Evolutionary conservation across 805 yeast genomes (phyloP).

Genomic region (Lachancea sp.): DNA sequence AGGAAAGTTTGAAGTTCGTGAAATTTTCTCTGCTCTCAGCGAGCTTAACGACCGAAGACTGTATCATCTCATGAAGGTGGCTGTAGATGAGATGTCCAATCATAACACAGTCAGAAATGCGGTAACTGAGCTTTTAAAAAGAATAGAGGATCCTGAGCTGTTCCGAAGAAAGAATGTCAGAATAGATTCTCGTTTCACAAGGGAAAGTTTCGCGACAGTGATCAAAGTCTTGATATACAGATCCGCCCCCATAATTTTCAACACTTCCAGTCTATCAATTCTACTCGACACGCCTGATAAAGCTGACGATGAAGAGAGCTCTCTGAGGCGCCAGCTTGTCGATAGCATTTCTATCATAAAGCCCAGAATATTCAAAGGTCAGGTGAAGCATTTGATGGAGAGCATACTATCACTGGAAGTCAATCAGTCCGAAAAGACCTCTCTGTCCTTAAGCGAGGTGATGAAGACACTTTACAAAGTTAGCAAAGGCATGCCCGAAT

Average conservation of each 20-base stretch:
- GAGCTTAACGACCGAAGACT: slow-evolving; percentile 53
- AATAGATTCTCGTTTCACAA: slow-evolving; percentile 32
- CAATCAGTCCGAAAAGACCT: slow-evolving; percentile 14
- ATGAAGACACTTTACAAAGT: slow-evolving; percentile 58
- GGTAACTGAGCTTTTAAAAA: slow-evolving; percentile 53
- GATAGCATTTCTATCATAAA: slow-evolving; percentile 51
- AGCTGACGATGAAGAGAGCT: slow-evolving; percentile 31
- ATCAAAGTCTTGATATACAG: slow-evolving; percentile 57
- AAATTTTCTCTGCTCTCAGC: slow-evolving; percentile 47
- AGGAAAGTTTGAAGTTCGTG: slow-evolving; percentile 41
- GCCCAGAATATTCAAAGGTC: slow-evolving; percentile 61
- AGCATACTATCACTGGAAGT: slow-evolving; percentile 23
- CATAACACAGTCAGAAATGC: slow-evolving; percentile 55
- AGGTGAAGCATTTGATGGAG: slow-evolving; percentile 44
- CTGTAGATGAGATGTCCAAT: slow-evolving; percentile 52
- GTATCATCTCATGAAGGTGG: slow-evolving; percentile 47
- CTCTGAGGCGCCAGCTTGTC: slow-evolving; percentile 43
- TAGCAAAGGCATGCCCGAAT: slow-evolving; percentile 43
- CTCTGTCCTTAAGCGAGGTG: slow-evolving; percentile 32
- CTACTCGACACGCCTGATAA: slow-evolving; percentile 35
- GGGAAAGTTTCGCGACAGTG: slow-evolving; percentile 45
- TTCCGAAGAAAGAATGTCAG: slow-evolving; percentile 34
- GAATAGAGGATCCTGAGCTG: slow-evolving; percentile 47
- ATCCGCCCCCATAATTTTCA: slow-evolving; percentile 53
- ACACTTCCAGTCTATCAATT: slow-evolving; percentile 54